Conservation (phyloP, 129 eudicot genomes). For the Solidago caesia region DNA sequence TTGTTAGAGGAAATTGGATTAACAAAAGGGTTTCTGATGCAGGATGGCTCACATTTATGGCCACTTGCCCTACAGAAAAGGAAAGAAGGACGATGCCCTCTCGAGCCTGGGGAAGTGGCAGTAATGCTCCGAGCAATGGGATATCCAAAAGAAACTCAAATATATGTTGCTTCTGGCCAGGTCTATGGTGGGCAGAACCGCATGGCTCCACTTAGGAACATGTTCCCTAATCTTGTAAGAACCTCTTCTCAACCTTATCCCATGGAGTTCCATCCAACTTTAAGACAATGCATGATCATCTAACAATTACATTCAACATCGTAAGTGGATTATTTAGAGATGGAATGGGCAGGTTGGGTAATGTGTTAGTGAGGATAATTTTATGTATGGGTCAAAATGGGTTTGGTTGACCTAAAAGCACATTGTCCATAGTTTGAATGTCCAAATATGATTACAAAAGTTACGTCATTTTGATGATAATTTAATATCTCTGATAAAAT, state of each 20-base stretch:
- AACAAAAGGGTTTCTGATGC: constrained; percentile 25
- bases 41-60: constrained; percentile 99
- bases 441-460: not conserved
- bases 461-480: not conserved
- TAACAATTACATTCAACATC: not conserved
- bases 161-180: constrained; percentile 98
- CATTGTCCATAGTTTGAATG: no score
- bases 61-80: constrained; percentile 87
- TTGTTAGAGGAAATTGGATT: not conserved
- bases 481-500: not conserved
- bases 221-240: constrained; percentile 97
- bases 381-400: no score
- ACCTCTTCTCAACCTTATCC: constrained; percentile 1
- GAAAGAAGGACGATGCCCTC: constrained; percentile 98
- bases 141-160: constrained; percentile 92
- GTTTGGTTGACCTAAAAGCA: no score
- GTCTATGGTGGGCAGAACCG: constrained; percentile 97
- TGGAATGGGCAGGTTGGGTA: not conserved
- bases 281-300: not conserved
- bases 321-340: not conserved
- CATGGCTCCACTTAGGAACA: constrained; percentile 98
- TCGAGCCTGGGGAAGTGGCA: constrained; percentile 97
- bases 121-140: constrained; percentile 98
- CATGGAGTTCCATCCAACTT: not conserved
- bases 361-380: no score